A percentile compares a stretch with the other conserved stretches of the same genome.
Conservation (phyloP, 2,329 filamentous ascomycete species). For the Monosporascus ibericus region DNA sequence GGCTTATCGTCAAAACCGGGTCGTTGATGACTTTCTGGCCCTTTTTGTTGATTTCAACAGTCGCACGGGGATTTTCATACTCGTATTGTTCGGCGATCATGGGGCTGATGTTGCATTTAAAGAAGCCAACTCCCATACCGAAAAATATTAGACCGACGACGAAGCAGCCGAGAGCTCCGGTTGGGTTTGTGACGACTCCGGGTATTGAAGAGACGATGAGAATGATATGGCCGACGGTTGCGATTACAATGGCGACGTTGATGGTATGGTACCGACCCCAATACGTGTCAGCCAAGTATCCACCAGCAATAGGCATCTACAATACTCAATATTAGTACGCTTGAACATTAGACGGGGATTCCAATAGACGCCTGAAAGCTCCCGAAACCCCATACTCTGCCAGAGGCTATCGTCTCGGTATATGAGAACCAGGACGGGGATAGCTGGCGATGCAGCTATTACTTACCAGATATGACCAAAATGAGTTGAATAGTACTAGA, state of each 20-base stretch:
- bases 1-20: constrained; percentile 48
- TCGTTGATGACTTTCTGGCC: constrained; percentile 57
- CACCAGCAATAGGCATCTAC: constrained; percentile 23
- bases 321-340: no score
- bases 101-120: constrained; percentile 62
- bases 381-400: not conserved
- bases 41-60: constrained; percentile 40
- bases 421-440: no score
- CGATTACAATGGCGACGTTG: constrained; percentile 48
- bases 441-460: constrained; percentile 11
- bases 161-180: constrained; percentile 49
- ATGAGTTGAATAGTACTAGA: constrained; percentile 23
- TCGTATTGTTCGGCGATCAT: constrained; percentile 56
- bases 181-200: constrained; percentile 44
- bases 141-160: constrained; percentile 54
- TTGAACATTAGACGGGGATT: no score
- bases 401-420: not conserved
- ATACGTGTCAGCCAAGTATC: constrained; percentile 51
- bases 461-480: constrained; percentile 26
- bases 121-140: constrained; percentile 57
- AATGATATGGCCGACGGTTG: constrained; percentile 53
- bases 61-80: constrained; percentile 37
- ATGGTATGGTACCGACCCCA: constrained; percentile 59
- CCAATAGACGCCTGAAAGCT: no score
- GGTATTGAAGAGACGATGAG: constrained; percentile 55